These are phyloP conservation scores for Exophiala bonariae DNA, from an alignment of 2,329 filamentous ascomycete genomes.

Conservation along the genomic window DNA sequence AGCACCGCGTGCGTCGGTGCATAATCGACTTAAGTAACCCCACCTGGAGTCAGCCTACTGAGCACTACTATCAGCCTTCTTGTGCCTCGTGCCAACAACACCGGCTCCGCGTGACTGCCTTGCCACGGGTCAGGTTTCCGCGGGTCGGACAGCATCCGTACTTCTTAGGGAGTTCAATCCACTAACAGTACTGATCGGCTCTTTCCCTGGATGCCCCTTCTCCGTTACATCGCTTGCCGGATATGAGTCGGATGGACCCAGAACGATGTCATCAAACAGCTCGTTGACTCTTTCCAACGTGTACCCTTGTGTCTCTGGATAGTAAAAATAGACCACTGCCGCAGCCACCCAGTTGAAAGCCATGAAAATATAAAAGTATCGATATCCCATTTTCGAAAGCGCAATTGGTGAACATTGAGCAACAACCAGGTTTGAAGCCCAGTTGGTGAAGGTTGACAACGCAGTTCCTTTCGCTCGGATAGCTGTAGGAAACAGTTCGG, in stretches of 20 bases:
- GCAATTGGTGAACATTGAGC: slow-evolving; percentile 51
- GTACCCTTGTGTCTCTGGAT: slow-evolving; percentile 34
- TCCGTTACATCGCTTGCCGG: not conserved
- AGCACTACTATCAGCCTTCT: no score
- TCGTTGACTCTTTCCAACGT: slow-evolving; percentile 36
- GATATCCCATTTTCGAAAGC: slow-evolving; percentile 43
- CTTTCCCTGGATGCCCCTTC: no score
- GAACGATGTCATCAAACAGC: slow-evolving; percentile 27
- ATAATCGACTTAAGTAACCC: no score
- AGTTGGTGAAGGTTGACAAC: slow-evolving; percentile 47
- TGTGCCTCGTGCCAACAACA: no score
- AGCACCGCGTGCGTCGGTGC: no score
- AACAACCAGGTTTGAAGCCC: slow-evolving; percentile 49
- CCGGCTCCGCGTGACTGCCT: no score
- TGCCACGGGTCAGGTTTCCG: no score
- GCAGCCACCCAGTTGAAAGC: slow-evolving; percentile 50
- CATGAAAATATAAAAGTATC: slow-evolving; percentile 52
- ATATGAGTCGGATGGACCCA: not conserved
- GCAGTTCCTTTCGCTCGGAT: slow-evolving; percentile 45
- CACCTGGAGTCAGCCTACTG: no score
- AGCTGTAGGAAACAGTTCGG: slow-evolving; percentile 48
- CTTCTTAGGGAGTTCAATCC: no score
- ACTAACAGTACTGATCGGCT: no score
- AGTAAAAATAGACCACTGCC: slow-evolving; percentile 35
- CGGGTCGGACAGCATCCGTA: no score